Percentiles rank a stretch among this genome's conserved stretches.
Evolutionary conservation across 441 rosid species (phyloP).

Genomic region (Populus hybrid): DNA sequence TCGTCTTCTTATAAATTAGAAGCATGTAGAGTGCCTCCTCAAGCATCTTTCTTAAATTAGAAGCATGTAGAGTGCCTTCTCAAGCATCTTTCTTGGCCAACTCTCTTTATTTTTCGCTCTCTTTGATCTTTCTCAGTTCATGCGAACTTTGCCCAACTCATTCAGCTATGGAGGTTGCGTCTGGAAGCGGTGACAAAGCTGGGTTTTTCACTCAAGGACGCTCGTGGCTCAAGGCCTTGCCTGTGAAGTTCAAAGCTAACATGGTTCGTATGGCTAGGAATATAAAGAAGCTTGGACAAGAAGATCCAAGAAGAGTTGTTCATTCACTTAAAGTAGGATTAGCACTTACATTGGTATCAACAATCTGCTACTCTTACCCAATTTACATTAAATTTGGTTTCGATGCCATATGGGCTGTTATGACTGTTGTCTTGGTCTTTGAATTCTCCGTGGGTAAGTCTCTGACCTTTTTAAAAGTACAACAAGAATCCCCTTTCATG

Average conservation of each 20-base stretch:
- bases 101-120: no score
- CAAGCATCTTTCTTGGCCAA: no score
- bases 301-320: conserved; percentile 57
- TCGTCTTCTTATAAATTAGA: no score
- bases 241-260: conserved; percentile 6
- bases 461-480: neutral
- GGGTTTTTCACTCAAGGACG: no score
- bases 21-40: no score
- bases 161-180: no score
- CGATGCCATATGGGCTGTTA: conserved; percentile 68
- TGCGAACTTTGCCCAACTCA: no score
- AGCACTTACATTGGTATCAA: conserved; percentile 50
- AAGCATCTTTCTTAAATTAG: no score
- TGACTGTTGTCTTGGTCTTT: conserved; percentile 73
- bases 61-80: no score
- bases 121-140: no score
- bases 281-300: conserved; percentile 42
- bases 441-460: conserved; percentile 69
- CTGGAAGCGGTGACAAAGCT: no score
- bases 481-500: neutral
- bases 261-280: conserved; percentile 18
- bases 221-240: conserved; percentile 25
- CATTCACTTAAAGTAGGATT: conserved; percentile 76
- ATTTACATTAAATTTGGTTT: conserved; percentile 50
- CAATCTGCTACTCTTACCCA: conserved; percentile 52